Conservation (phyloP, 768 basidiomycete genomes). For the Termitomyces titanicus region DNA sequence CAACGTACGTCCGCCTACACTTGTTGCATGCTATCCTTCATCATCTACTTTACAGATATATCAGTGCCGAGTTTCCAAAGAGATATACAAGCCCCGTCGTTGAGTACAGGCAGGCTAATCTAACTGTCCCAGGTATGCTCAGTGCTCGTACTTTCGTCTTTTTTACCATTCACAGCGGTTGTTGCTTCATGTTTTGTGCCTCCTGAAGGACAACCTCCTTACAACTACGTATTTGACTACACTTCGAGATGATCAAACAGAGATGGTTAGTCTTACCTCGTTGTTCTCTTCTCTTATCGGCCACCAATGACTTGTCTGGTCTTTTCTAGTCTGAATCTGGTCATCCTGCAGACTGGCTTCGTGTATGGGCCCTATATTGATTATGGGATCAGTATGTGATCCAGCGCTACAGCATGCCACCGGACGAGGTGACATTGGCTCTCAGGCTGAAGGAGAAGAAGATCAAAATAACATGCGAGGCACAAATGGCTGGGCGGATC, state of each 20-base stretch:
- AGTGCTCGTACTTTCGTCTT: constrained; percentile 3
- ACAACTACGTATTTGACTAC: constrained; percentile 81
- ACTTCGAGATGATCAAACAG: constrained; percentile 73
- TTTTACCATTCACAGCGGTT: constrained; percentile 41
- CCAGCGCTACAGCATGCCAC: too few species aligned
- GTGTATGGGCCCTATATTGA: constrained; percentile 81
- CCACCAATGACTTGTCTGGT: constrained; percentile 11
- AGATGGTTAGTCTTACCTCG: constrained; percentile 50
- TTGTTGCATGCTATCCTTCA: constrained; percentile 8
- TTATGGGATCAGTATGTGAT: constrained; percentile 56
- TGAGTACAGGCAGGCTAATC: constrained; percentile 80
- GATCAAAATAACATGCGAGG: too few species aligned
- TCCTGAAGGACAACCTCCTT: constrained; percentile 62
- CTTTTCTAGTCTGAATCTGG: constrained; percentile 65
- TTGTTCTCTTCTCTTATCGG: too few species aligned
- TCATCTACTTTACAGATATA: constrained; percentile 47
- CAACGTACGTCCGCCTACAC: constrained; percentile 51
- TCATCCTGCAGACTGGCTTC: constrained; percentile 70
- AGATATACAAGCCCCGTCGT: constrained; percentile 65
- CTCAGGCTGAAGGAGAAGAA: too few species aligned
- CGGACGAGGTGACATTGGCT: too few species aligned
- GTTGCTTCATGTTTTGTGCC: constrained; percentile 71
- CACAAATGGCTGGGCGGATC: too few species aligned
- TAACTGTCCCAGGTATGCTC: constrained; percentile 65
- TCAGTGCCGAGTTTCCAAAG: constrained; percentile 71